Evolutionary conservation across 2,329 filamentous ascomycete species (phyloP), one percentile per base, ranked within the genome.

Genomic region (Aspergillus sp.): DNA sequence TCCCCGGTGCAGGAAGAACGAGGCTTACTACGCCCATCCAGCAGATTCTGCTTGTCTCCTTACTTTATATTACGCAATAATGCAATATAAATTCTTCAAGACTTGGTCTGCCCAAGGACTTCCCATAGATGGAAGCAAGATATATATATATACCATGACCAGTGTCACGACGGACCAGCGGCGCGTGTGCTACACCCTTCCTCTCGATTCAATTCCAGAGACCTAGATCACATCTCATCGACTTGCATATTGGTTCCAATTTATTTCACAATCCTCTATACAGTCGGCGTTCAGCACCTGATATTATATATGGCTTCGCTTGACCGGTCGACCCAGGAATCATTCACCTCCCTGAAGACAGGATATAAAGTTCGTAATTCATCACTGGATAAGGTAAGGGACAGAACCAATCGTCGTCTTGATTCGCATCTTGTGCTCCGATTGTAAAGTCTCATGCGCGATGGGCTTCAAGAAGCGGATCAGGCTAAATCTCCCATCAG

Each of bases 201-300:
- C n/a, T 19, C 22, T 43, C 47, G 14, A 43, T 49, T 32, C 36
- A 49, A 42, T 32, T 19, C 47, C 47, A 49, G 47, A 43, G 2
- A 43, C 20, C 20, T 38, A 33, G 19, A 42, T 13, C 38, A 33
- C 47, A 33, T 48, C 38, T 33, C 38, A 48, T 41, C 26, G 38
- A 48, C 30, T 52, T 52, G 45, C 26, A 47, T 41, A 38, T 36
- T 52, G 26, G 38, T 26, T 26, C 24, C 8, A 26, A 42, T 38
- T 36, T 43, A 47, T 41, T 52, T 52, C 36, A 52, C 42, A 20
- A 50, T 52, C 32, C 45, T 52, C 30, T 52, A 52, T 44, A 30
- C 8, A 45, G 45, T 52, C 38, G 38, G 50, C 19, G 45, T 47
- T 45, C 24, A 48, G 45, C 35, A 30, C 45, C 40, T 48, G 11